These are phyloP conservation scores for Eucalyptus brandiana DNA, from an alignment of 345 rosid genomes.

Conservation along the genomic window DNA sequence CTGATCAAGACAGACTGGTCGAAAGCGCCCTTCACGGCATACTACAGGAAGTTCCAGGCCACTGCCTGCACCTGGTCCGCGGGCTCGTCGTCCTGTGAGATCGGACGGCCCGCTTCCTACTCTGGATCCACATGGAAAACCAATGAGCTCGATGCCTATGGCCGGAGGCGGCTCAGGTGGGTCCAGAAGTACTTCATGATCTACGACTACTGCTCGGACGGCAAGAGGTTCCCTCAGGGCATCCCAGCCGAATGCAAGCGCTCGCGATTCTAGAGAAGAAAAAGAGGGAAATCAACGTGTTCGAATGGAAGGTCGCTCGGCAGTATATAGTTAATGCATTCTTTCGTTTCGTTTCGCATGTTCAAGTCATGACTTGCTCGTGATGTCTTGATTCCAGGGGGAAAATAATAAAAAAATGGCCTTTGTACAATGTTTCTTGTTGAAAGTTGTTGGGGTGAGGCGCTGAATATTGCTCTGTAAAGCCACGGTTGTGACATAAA, in stretches of 20 bases:
- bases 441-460: not conserved
- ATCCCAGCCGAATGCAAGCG: constrained; percentile 32
- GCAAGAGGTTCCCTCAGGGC: constrained; percentile 40
- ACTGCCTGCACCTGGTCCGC: not conserved
- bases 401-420: not conserved
- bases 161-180: constrained; percentile 25
- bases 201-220: constrained; percentile 38
- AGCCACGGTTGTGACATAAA: not conserved
- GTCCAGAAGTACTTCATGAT: constrained; percentile 46
- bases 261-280: not conserved
- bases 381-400: not conserved
- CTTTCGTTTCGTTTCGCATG: not conserved
- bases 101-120: not conserved
- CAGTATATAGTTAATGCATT: not conserved
- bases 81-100: not conserved
- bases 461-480: not conserved
- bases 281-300: not conserved
- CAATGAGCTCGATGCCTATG: constrained; percentile 17
- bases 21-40: constrained; percentile 48
- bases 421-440: not conserved
- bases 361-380: not conserved
- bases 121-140: not conserved
- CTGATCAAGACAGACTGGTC: constrained; percentile 49
- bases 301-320: not conserved
- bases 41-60: constrained; percentile 28